A percentile compares a stretch with the other conserved stretches of the same genome.
These are phyloP conservation scores for Zanthoxylum bungeanum DNA, from an alignment of 345 rosid species.

Conservation along the genomic window DNA sequence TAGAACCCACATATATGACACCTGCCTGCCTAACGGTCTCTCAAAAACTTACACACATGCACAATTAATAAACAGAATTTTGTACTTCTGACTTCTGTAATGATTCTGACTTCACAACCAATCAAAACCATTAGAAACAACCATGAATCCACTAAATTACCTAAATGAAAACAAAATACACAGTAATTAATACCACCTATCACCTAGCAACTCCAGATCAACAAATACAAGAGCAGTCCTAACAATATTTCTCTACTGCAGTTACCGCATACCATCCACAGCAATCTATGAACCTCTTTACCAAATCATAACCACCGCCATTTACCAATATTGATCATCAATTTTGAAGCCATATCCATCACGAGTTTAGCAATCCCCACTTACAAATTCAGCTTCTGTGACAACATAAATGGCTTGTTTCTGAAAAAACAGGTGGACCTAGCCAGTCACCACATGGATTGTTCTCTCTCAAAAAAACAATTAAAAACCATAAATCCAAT, in stretches of 20 bases:
- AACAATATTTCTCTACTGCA: not conserved
- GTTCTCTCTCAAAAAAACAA: not conserved
- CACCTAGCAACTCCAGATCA: not conserved
- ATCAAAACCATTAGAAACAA: not conserved
- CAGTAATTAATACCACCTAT: not conserved
- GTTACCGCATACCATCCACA: not conserved
- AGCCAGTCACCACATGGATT: not conserved
- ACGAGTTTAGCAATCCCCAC: not conserved
- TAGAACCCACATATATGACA: not conserved
- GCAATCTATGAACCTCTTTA: not conserved
- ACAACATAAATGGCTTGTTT: not conserved
- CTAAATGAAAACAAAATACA: not conserved
- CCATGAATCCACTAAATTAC: not conserved
- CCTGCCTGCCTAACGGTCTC: not conserved
- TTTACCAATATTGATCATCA: not conserved
- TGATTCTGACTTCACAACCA: not conserved
- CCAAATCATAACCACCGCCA: not conserved
- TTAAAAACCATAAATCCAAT: not conserved
- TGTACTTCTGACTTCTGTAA: not conserved
- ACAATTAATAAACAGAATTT: not conserved
- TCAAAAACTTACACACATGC: not conserved
- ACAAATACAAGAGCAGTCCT: not conserved
- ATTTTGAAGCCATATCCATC: not conserved
- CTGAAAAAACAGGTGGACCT: not conserved
- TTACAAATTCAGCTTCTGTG: not conserved